Evolutionary conservation across 768 basidiomycete species (phyloP).

Genomic region (Tulasnella sp.): DNA sequence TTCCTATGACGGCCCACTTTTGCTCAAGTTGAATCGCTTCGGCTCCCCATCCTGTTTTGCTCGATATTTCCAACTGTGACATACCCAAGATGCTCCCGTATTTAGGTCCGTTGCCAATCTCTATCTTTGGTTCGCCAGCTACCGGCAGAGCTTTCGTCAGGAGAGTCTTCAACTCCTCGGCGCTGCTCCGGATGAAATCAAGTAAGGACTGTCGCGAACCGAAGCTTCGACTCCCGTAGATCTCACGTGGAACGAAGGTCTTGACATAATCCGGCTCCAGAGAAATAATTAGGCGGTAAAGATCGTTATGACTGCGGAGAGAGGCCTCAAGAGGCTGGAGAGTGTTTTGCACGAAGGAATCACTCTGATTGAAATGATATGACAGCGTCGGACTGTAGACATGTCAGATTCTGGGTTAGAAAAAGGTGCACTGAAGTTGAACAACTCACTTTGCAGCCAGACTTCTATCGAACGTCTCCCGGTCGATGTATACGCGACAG

Average conservation of each 20-base stretch:
- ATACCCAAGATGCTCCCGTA: background rate
- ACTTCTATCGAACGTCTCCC: slow-evolving; percentile 25
- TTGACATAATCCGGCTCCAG: slow-evolving; percentile 23
- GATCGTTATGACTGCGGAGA: slow-evolving; percentile 22
- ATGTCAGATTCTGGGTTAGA: too few species aligned
- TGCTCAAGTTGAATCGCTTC: slow-evolving; percentile 3
- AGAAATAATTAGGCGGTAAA: slow-evolving; percentile 24
- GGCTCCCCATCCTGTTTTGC: background rate
- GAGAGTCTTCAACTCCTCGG: slow-evolving; percentile 1
- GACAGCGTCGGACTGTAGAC: too few species aligned
- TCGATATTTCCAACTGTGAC: background rate
- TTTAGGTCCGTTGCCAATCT: background rate
- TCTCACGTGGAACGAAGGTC: background rate
- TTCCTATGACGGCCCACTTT: background rate
- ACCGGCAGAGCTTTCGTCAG: background rate
- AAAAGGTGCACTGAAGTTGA: background rate
- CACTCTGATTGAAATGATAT: too few species aligned
- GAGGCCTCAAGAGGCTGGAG: slow-evolving; percentile 25
- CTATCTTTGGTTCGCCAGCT: background rate
- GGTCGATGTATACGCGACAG: slow-evolving; percentile 20
- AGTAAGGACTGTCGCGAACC: slow-evolving; percentile 19
- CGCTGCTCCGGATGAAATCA: slow-evolving; percentile 19
- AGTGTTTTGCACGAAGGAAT: background rate
- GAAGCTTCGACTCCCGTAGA: background rate
- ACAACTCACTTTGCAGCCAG: slow-evolving; percentile 20